Evolutionary conservation across 148 eudicot genomes (phyloP), one percentile per base, ranked within the genome.

Genomic region (Spergularia marina): DNA sequence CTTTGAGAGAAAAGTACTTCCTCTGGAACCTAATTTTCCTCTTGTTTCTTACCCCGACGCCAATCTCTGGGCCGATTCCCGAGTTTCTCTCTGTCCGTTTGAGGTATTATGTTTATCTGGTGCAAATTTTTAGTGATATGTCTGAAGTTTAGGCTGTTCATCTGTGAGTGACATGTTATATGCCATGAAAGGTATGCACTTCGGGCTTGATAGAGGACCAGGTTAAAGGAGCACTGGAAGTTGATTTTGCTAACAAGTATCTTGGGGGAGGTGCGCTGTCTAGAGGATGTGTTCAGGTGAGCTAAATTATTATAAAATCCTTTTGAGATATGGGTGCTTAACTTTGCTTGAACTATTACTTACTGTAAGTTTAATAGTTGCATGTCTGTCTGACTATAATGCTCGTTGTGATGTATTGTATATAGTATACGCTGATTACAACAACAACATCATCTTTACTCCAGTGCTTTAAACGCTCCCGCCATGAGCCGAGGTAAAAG

Each of bases 161-260:
- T n/a, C 14, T 0, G 12, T 69, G 59, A 69, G 0, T 68, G 12
- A 20, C 23, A 23, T 68, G 5, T 51, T 70, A 53, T 51, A 20
- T 77, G 59, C 70, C 10, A 71, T 77, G 73, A 52, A 74, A 95
- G 98, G 87, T 92, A 47, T 83, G 62, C 68, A 64, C 66, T 71
- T 86, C 97, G 49, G 96, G 99, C 53, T 86, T 88, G 74, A 92
- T 95, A 76, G 99, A 95, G 83, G 98, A 95, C 83, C 99, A 95
- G 60, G 25, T 79, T 4, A 63, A 73, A 65, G 89, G 84, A 75
- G 96, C 88, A 76, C 77, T 95, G 73, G 94, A 95, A 87, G 98
- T 95, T 75, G 99, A 95, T 88, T 95, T 95, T 83, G 96, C 99
- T 39, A 95, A 95, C 83, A 88, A 82, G 85, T 88, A 88, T 80